Evolutionary conservation across 257 asterid genomes (phyloP).

Genomic region (Plantago ovata): DNA sequence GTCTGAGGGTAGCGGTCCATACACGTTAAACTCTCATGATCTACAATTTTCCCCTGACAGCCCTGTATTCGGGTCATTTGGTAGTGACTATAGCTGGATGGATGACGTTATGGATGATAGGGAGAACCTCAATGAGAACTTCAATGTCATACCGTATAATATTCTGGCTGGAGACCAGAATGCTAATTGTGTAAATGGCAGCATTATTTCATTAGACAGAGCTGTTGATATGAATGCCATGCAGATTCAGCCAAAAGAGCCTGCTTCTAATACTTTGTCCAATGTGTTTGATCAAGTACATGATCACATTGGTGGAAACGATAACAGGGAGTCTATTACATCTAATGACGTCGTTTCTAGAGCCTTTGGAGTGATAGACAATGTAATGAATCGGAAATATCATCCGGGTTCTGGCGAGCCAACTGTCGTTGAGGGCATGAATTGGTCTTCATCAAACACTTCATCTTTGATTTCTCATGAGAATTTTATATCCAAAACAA

Average conservation of each 20-base stretch:
- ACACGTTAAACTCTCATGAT: constrained; percentile 20
- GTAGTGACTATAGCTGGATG: constrained; percentile 21
- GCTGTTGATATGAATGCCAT: constrained; percentile 18
- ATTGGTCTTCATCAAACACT: constrained; percentile 26
- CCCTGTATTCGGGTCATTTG: constrained; percentile 22
- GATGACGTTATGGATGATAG: constrained; percentile 16
- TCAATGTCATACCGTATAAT: constrained; percentile 20
- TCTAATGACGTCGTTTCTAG: constrained; percentile 24
- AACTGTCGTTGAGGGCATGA: constrained; percentile 23
- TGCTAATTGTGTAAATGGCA: constrained; percentile 20
- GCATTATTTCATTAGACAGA: constrained; percentile 21
- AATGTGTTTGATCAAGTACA: constrained; percentile 21
- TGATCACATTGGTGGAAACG: constrained; percentile 19
- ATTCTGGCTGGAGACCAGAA: constrained; percentile 23
- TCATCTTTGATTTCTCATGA: constrained; percentile 25
- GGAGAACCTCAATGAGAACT: constrained; percentile 16
- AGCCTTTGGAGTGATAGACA: constrained; percentile 31
- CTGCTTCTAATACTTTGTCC: constrained; percentile 12
- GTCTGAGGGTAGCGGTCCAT: constrained; percentile 28
- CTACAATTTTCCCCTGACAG: constrained; percentile 26
- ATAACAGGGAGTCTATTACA: constrained; percentile 20
- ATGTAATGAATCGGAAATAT: constrained; percentile 26
- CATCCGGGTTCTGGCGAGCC: constrained; percentile 25
- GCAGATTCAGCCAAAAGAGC: constrained; percentile 14
- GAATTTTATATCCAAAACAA: constrained; percentile 25